Conservation (phyloP, 2,329 filamentous ascomycete genomes). For the Fusarium succisae region DNA sequence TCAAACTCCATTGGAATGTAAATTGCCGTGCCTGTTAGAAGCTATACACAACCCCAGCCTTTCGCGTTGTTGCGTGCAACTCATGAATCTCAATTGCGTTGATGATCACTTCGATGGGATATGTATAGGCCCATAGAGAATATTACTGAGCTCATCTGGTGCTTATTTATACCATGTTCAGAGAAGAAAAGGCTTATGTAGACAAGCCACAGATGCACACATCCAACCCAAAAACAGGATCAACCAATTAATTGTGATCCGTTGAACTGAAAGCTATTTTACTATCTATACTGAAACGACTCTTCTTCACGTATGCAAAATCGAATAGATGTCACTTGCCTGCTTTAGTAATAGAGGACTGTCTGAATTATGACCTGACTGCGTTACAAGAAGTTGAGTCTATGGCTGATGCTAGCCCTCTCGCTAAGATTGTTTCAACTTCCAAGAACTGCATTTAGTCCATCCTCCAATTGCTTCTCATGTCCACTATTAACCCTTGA, state of each 20-base stretch:
- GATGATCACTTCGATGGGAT: neutral
- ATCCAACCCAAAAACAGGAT: fast-evolving
- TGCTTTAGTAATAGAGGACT: too few species aligned
- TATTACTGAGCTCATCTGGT: fast-evolving
- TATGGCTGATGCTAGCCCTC: neutral
- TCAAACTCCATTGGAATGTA: neutral
- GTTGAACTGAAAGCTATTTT: neutral
- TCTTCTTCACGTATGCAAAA: neutral
- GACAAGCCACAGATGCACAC: fast-evolving
- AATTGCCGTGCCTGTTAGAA: too few species aligned
- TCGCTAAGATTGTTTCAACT: neutral
- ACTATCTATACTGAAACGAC: fast-evolving
- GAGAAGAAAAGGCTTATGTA: fast-evolving
- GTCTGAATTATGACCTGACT: too few species aligned
- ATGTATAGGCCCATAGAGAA: neutral
- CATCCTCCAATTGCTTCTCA: neutral
- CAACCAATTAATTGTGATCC: fast-evolving
- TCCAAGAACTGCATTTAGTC: neutral
- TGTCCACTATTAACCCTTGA: neutral
- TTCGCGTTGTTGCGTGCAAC: neutral
- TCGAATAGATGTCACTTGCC: too few species aligned
- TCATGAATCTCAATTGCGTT: neutral
- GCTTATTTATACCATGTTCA: fast-evolving
- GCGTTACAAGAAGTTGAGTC: too few species aligned
- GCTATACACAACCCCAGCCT: neutral